Conservation (phyloP, 2,329 filamentous ascomycete genomes). For the Macrophomina pseudophaseolina region DNA sequence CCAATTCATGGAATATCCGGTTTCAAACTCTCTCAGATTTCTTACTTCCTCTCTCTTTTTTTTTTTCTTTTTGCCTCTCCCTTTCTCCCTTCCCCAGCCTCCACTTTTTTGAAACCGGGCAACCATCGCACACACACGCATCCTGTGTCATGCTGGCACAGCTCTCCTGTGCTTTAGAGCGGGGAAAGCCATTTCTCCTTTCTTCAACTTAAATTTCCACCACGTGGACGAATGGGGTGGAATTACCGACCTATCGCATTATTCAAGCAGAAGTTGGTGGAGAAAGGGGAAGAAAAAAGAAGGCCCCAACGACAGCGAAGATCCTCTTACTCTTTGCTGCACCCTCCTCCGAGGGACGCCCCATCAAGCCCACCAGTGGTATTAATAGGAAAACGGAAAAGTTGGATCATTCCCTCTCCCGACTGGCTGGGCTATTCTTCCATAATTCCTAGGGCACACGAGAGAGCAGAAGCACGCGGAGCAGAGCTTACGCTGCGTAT, state of each 20-base stretch:
- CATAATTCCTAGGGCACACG: background rate
- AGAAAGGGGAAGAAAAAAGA: background rate
- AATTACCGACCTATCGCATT: conserved; percentile 15
- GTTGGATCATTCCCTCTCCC: background rate
- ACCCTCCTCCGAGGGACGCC: background rate
- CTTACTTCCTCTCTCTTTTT: no score
- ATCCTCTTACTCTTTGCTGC: background rate
- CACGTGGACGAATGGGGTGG: conserved; percentile 16
- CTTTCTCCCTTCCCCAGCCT: background rate
- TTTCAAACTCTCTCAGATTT: background rate
- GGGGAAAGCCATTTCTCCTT: no score
- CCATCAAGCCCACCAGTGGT: background rate
- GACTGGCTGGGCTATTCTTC: conserved; percentile 1
- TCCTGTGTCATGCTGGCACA: background rate
- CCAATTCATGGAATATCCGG: no score
- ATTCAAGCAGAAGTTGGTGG: background rate
- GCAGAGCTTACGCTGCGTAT: background rate
- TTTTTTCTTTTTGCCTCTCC: background rate
- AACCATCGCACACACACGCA: background rate
- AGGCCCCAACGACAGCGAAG: background rate
- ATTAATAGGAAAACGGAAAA: background rate
- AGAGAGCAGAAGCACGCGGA: background rate
- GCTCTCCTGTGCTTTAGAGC: background rate
- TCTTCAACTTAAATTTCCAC: background rate
- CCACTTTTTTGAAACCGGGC: conserved; percentile 20